A percentile compares a stretch with the other conserved stretches of the same genome.
Evolutionary conservation across 139 green algal species (phyloP).

Genomic region (Spirogloea muscicola): DNA sequence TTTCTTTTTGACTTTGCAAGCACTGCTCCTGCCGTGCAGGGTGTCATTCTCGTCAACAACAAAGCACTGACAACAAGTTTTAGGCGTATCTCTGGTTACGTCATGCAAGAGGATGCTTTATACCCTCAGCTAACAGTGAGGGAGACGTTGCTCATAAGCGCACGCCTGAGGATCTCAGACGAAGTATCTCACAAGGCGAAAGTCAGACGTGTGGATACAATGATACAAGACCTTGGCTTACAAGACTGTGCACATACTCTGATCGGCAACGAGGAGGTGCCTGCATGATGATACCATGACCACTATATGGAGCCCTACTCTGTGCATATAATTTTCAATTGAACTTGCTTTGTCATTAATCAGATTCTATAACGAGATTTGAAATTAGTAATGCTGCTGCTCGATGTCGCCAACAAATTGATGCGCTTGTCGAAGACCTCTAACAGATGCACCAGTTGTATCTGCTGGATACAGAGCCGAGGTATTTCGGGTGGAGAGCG

Average conservation of each 20-base stretch:
- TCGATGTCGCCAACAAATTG: too few species aligned
- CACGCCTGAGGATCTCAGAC: constrained; percentile 35
- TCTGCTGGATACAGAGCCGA: constrained; percentile 14
- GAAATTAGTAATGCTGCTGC: too few species aligned
- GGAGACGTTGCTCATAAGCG: constrained; percentile 49
- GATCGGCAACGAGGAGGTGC: constrained; percentile 13
- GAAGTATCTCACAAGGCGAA: constrained; percentile 28
- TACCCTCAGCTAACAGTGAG: constrained; percentile 53
- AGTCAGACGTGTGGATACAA: constrained; percentile 10
- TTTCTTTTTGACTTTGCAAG: too few species aligned
- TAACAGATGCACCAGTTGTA: too few species aligned
- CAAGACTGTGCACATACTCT: constrained; percentile 3
- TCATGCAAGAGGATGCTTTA: constrained; percentile 57
- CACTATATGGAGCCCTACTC: neutral
- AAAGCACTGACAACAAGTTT: constrained; percentile 21
- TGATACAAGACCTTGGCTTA: constrained; percentile 24
- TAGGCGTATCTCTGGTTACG: constrained; percentile 30
- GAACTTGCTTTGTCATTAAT: too few species aligned
- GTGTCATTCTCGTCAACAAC: constrained; percentile 41
- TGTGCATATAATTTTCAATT: too few species aligned
- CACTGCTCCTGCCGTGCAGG: too few species aligned
- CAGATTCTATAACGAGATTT: too few species aligned
- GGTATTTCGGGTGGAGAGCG: constrained; percentile 87
- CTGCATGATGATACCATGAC: neutral
- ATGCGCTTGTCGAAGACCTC: too few species aligned